Percentiles rank a stretch among this genome's conserved stretches.
These are phyloP conservation scores for Meyerozyma smithsonii DNA, from an alignment of 1,139 yeast genomes.

Conservation along the genomic window DNA sequence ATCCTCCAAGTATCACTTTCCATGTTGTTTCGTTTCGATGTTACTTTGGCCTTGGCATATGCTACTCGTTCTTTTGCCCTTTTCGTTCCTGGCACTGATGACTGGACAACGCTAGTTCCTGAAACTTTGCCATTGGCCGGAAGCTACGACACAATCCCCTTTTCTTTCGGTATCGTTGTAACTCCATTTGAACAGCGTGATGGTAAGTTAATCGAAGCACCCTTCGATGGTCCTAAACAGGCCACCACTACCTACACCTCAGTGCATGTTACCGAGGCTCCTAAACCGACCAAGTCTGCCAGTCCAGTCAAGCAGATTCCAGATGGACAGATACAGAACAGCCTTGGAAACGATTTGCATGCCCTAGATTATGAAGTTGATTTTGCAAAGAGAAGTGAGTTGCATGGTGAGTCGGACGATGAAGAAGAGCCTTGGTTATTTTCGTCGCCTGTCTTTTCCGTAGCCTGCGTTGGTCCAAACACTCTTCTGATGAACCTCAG, in stretches of 20 bases:
- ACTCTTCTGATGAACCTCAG: conserved; percentile 29
- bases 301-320: conserved; percentile 22
- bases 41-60: background rate
- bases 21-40: background rate
- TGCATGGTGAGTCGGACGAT: conserved; percentile 2
- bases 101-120: conserved; percentile 32
- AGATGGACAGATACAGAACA: conserved; percentile 30
- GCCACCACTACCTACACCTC: conserved; percentile 14
- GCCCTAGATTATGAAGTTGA: conserved; percentile 4
- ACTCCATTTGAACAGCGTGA: conserved; percentile 18
- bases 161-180: conserved; percentile 33
- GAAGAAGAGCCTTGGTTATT: conserved; percentile 6
- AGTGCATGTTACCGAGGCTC: conserved; percentile 18
- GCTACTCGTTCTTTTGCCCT: background rate
- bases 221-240: background rate
- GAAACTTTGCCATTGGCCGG: conserved; percentile 14
- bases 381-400: background rate
- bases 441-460: conserved; percentile 24
- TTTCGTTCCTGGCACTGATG: conserved; percentile 9
- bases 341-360: background rate
- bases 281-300: conserved; percentile 21
- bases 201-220: conserved; percentile 14
- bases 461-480: conserved; percentile 29
- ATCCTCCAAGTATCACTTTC: background rate
- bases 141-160: conserved; percentile 24